Percentiles rank a stretch among this genome's conserved stretches.
Conservation (phyloP, 192 early-diverging fungal genomes). For the Backusella sp. region DNA sequence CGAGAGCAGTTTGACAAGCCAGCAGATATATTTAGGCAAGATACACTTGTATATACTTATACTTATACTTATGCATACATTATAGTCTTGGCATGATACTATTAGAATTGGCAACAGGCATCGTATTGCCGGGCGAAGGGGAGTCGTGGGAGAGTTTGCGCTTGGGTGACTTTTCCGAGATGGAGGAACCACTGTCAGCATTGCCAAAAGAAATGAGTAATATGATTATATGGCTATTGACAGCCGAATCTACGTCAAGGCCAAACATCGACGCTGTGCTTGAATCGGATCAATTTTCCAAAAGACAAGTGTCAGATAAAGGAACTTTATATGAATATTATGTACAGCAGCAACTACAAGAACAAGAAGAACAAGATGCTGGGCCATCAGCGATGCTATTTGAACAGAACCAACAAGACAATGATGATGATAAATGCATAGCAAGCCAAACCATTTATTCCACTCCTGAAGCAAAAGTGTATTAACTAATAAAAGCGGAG, state of each 20-base stretch:
- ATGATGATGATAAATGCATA: background rate
- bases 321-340: background rate
- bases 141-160: slow-evolving; percentile 85
- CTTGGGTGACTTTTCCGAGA: slow-evolving; percentile 66
- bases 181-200: slow-evolving; percentile 39
- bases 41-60: background rate
- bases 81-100: slow-evolving; percentile 81
- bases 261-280: background rate
- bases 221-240: slow-evolving; percentile 45
- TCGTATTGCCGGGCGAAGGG: slow-evolving; percentile 89
- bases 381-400: background rate
- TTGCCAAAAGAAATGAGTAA: slow-evolving; percentile 55
- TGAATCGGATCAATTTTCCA: background rate
- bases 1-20: slow-evolving; percentile 65
- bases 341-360: background rate
- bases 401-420: background rate
- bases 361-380: background rate
- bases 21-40: slow-evolving; percentile 85
- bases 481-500: background rate
- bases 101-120: slow-evolving; percentile 82
- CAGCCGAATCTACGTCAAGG: background rate
- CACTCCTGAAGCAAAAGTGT: background rate
- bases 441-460: background rate
- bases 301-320: background rate
- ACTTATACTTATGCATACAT: background rate